Base-by-base conservation (phyloP, 176 grass and related monocot genomes). In the Bolboschoenus planiculmis region DNA sequence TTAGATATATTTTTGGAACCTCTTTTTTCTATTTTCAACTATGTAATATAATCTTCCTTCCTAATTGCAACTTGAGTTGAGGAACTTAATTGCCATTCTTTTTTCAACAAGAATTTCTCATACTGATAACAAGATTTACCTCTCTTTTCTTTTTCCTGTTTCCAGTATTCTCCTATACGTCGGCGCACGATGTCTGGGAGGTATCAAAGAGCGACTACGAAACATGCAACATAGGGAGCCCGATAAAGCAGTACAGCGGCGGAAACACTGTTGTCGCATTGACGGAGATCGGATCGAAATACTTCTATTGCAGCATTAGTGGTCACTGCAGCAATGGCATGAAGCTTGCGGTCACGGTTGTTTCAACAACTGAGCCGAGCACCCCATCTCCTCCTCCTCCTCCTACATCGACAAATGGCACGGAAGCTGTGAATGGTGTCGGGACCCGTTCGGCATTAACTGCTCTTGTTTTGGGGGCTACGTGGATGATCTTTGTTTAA, bases 161-260 rank as follows among this genome's bases (percentile, higher is more conserved):
- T 37, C 58, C 88, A 89, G 91, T 81, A 73, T 90, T 93, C 71
- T 56, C 63, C 34, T 93, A 93, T 56, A n/a, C 54, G 10, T 0
- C 36, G 5, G 21, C 37, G 24, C 91, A 93, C 56, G 84, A 87
- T 26, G 88, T 93, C 1, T 30, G 79, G 78, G 91, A 90, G 91
- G 88, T 93, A 18, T 78, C 64, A 31, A 23, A 54, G 26, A 53
- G 7, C 56, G 78, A 88, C 75, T 90, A 86, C 61, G 31, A 13
- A 21, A 14, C 79, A 72, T 90, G 91, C 80, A 84, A 44, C 36
- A 83, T 50, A 44, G 55, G 0, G 53, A 68, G 0, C 4, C 18
- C 83, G 16, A 1, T 66, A 24, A 81, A 40, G 14, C 23, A 54
- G 66, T 81, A 93, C 80, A 11, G 0, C 0, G 18, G 50, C 42